These are phyloP conservation scores for Smittium culicis DNA, from an alignment of 371 early-diverging fungal genomes.

Conservation along the genomic window DNA sequence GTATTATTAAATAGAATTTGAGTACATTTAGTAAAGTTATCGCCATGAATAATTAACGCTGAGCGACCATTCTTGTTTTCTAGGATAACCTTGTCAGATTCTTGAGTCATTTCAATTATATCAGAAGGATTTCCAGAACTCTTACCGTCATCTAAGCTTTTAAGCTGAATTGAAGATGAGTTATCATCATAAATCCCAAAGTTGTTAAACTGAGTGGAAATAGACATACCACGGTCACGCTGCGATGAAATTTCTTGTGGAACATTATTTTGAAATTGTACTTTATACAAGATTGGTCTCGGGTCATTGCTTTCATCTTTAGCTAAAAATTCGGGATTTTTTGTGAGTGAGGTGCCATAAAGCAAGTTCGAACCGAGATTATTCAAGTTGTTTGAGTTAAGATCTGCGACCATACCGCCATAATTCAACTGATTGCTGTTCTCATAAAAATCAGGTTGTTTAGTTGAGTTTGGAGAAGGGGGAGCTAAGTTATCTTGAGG, in stretches of 20 bases:
- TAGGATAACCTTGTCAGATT: not conserved
- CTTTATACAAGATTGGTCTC: not conserved
- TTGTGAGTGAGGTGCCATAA: not conserved
- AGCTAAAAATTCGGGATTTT: not conserved
- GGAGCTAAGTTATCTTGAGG: not conserved
- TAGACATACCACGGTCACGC: not conserved
- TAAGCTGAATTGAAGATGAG: not conserved
- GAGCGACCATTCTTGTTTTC: not conserved
- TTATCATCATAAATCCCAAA: not conserved
- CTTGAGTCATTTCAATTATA: not conserved
- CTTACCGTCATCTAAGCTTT: not conserved
- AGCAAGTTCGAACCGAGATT: not conserved
- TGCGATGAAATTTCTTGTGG: not conserved
- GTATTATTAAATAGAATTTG: constrained; percentile 48
- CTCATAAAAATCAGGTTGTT: not conserved
- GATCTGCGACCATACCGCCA: not conserved
- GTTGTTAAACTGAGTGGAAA: not conserved
- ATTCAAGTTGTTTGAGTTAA: not conserved
- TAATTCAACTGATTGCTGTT: not conserved
- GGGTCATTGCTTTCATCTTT: not conserved
- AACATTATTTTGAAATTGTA: not conserved
- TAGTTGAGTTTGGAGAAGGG: not conserved
- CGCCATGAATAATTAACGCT: constrained; percentile 33
- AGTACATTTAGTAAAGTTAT: constrained; percentile 48
- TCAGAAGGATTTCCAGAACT: not conserved